Base-by-base conservation (phyloP, 768 basidiomycete species). In the Naganishia antarctica region DNA sequence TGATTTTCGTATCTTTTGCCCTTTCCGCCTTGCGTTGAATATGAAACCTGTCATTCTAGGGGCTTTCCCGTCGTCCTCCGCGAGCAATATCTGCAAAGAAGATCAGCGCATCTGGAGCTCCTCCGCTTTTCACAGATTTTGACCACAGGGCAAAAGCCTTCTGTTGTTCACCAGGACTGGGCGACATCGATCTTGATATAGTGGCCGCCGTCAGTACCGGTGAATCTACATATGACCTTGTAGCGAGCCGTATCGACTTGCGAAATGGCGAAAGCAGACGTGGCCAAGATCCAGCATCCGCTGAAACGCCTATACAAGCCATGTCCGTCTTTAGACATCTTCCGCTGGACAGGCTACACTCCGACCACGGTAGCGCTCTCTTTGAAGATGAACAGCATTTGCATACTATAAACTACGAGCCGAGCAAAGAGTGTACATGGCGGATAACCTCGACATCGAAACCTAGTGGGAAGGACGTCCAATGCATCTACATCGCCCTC, bases 331-430 rank as follows among this genome's bases (percentile, higher is more conserved):
- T 57, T 26, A 21, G 25, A 25, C 53, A 57, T 21, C 32, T 57
- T n/a, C 53, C 53, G 6, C n/a, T 57, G 6, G 34, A 26, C 23
- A 16, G 37, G 23, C n/a, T 57, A 40, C 53, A 29, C 13, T 37
- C 18, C n/a, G 37, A 40, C 9, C 18, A 26, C n/a, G 34, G 34
- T 9, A 23, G 2, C 37, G 53, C 26, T n/a, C 11, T 15, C 16
- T 57, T 57, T 23, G 53, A 57, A 57, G 53, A 57, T 37, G 53
- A 41, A 13, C 21, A 41, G 15, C 53, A 57, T 25, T 34, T 23
- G 4, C 37, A 57, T 16, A 25, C 53, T 21, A 40, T 57, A n/a
- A 34, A n/a, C 4, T 2, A 4, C n/a, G 34, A 37, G 6, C 23
- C 34, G 8, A 34, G 5, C 12, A 11, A 6, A 40, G 32, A 11